Percentiles rank a stretch among this genome's conserved stretches.
Evolutionary conservation across 306 rosid species (phyloP).

Genomic region (Rosa multiflora): DNA sequence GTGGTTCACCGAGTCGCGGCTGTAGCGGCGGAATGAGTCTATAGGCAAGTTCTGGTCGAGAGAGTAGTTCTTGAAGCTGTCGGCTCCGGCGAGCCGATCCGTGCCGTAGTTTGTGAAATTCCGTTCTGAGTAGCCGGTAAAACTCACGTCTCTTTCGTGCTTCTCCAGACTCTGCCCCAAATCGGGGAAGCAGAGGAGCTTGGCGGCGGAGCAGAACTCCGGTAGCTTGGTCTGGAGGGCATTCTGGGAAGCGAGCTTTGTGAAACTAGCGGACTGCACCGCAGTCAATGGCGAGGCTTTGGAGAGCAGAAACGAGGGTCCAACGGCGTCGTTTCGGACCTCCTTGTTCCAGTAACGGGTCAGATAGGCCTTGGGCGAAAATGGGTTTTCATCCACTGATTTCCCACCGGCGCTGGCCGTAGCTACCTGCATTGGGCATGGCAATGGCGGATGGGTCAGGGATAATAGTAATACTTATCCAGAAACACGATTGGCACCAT

Average conservation of each 20-base stretch:
- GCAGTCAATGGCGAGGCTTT: constrained; percentile 79
- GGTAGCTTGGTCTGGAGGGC: constrained; percentile 60
- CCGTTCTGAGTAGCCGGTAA: constrained; percentile 41
- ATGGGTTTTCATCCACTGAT: constrained; percentile 44
- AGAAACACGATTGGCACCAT: not conserved
- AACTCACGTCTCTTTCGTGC: constrained; percentile 55
- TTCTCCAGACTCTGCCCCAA: constrained; percentile 57
- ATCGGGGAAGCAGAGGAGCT: constrained; percentile 76
- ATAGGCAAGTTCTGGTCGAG: constrained; percentile 45
- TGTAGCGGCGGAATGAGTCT: constrained; percentile 87
- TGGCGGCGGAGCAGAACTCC: constrained; percentile 74
- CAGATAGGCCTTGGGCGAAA: constrained; percentile 66
- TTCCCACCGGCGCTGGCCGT: constrained; percentile 9
- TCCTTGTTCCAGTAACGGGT: constrained; percentile 88
- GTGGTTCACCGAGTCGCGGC: constrained; percentile 67
- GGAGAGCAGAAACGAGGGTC: constrained; percentile 56
- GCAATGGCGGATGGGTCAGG: constrained; percentile 20
- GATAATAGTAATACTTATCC: not conserved
- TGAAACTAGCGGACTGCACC: constrained; percentile 54
- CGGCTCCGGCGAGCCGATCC: constrained; percentile 62
- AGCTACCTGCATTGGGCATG: constrained; percentile 66
- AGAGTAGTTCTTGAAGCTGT: constrained; percentile 82
- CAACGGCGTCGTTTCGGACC: constrained; percentile 62
- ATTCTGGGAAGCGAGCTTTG: constrained; percentile 56
- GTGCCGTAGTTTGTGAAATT: constrained; percentile 91